Evolutionary conservation across 2,329 filamentous ascomycete genomes (phyloP), one percentile per base, ranked within the genome.

Genomic region (Aspergillus sp.): DNA sequence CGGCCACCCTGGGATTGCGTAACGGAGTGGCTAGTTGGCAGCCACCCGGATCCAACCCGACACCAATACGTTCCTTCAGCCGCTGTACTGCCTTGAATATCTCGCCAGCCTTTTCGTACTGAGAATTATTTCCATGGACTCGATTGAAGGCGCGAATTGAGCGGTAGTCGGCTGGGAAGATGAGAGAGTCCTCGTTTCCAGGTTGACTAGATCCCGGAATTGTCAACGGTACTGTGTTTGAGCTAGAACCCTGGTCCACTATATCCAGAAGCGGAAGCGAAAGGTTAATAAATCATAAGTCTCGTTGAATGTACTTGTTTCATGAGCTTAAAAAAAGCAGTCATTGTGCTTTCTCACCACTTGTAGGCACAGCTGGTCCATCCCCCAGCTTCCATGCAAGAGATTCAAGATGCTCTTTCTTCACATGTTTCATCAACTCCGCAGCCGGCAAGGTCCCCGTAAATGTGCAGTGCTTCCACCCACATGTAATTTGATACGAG

Each of bases 381-480:
- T 87, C 84, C n/a, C 85, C 85, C 43, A 82, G 74, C 62, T 78
- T 74, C 80, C 83, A 83, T n/a, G 81, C 81, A 43, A 85, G 65
- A 17, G 79, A 74, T 18, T 71, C 68, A n/a, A 87, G 66, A 68
- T 88, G 85, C 18, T 65, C 67, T 32, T 74, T 68, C 56, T 81
- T 76, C 22, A 87, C 66, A 65, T 88, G 85, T 20, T 73, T 69
- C 51, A 76, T 70, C 77, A 85, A 83, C 13, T 72, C 65, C 11
- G 71, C 69, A 30, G 69, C 68, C 41, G 68, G 62, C 55, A 64
- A 52, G 3, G 56, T 57, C 5, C 55, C 63, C 12, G 57, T 51
- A 48, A 63, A 56, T 1, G 56, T 45, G 44, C 67, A 71, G 15
- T 55, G 66, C n/a, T 64, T 58, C 66, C 70, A 69, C 34, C 63